Base-by-base conservation (phyloP, 75 land plant genomes). In the Pinus tabuliformis region DNA sequence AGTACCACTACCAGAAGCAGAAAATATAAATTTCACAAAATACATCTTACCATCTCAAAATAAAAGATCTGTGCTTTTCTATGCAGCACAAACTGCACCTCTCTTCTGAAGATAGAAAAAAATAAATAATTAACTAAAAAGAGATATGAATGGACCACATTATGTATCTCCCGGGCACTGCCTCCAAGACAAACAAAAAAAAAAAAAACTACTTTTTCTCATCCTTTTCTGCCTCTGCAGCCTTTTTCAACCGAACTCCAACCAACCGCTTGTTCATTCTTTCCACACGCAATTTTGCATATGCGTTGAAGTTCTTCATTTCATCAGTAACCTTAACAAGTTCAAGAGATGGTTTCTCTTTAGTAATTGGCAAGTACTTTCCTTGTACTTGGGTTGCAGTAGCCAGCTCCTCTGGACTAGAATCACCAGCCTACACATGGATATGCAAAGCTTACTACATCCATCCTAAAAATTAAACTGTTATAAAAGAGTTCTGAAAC, bases 171-270 rank as follows among this genome's bases (percentile, higher is more conserved):
- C 2, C 7, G 49, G 49, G 49, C 49, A 45, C 49, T 45, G 49
- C 49, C 49, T 45, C 49, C 49, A 45, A 45, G 49, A 33, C n/a
- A n/a, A n/a, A n/a, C n/a, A n/a, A n/a, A n/a, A n/a, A n/a, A n/a
- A 45, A 2, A 8, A 11, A 49, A 49, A 9, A 8, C 54, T 49
- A 89, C 74, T 91, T 91, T 86, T 91, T 89, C 58, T 91, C 91
- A 56, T 91, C 91, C 83, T 91, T 89, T 62, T 91, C 94, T 4
- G 88, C 91, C 77, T 85, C 88, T 0, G 87, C 90, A 14, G 90
- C 89, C 79, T 64, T 87, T 85, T 89, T 87, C 81, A 82, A 37
- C 62, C 93, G 86, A 12, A 78, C 70, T 15, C 93, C 93, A 22
- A 85, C 75, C 74, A 87, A 75, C 16, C 89, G 82, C 66, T 78